These are phyloP conservation scores for Knufia petricola DNA, from an alignment of 2,329 filamentous ascomycete genomes.

Conservation along the genomic window DNA sequence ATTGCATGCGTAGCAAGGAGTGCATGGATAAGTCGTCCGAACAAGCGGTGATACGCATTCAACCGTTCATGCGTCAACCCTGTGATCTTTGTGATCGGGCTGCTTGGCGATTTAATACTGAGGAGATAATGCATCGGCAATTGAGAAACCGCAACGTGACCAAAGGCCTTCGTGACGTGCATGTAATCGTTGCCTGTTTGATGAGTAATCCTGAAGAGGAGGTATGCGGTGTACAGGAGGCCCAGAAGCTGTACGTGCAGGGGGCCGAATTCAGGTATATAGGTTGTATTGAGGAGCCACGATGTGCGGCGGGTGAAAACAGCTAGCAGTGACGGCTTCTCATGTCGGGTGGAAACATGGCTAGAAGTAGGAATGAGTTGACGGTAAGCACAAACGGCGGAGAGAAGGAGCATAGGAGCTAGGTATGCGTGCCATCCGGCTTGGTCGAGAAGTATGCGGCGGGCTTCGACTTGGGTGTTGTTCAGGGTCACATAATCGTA, in stretches of 20 bases:
- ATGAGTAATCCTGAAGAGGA: conserved; percentile 16
- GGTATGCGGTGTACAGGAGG: conserved; percentile 16
- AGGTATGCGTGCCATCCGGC: conserved; percentile 48
- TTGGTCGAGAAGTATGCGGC: conserved; percentile 44
- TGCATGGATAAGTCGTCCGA: conserved; percentile 45
- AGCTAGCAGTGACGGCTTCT: background rate
- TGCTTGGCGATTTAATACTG: conserved; percentile 27
- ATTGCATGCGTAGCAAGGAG: conserved; percentile 44
- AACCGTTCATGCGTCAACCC: conserved; percentile 45
- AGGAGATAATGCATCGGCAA: conserved; percentile 52
- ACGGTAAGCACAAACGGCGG: conserved; percentile 31
- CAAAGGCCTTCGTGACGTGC: conserved; percentile 54
- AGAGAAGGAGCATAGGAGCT: conserved; percentile 39
- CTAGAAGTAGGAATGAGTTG: background rate
- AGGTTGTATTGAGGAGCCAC: conserved; percentile 17
- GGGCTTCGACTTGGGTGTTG: conserved; percentile 39
- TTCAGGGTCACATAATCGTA: conserved; percentile 47
- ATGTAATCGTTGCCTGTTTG: conserved; percentile 42
- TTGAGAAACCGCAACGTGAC: conserved; percentile 50
- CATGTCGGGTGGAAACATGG: background rate
- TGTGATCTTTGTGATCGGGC: conserved; percentile 44
- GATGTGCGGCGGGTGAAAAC: conserved; percentile 9
- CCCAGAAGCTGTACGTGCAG: conserved; percentile 16
- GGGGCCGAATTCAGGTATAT: conserved; percentile 18
- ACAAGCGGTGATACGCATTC: conserved; percentile 48